Evolutionary conservation across 805 yeast genomes (phyloP), one percentile per base, ranked within the genome.

Genomic region (Lipomyces mesembrius): DNA sequence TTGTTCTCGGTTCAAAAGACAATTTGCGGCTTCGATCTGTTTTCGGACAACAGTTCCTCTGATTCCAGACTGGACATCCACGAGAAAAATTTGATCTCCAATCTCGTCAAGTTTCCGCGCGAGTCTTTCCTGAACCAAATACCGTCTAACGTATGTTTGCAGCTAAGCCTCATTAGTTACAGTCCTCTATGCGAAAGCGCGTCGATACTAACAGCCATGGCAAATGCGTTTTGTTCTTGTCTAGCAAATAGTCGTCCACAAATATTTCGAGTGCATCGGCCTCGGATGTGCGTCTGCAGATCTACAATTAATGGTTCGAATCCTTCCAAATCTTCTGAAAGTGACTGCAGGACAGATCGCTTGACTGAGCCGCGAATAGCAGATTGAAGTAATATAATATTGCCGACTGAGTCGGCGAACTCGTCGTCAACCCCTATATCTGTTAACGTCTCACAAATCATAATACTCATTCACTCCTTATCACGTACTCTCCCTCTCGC

Each of bases 11-110:
- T 60, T 29, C 3, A 72, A 62, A 35, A 52, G 39, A 11, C 60
- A 60, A 27, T 66, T 59, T 14, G 57, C 27, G 11, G 29, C 29
- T 22, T 60, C 46, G 22, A 68, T 25, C 27, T 61, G 53, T 29
- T 22, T 58, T 9, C 80, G 72, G 2, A 65, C 64, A 1, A 72
- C n/a, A 1, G 68, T 72, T 12, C 89, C 93, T 68, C 90, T 82
- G 1, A 83, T 67, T 1, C 78, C 54, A 46, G 76, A 60, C 59
- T 76, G 78, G 20, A 75, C 55, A 8, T 61, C 25, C 14, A 46
- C n/a, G 14, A 57, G 27, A 14, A 35, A 8, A 5, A 20, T 7
- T 3, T 25, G 34, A 57, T 64, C 11, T 83, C 74, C 76, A 7
- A 74, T 74, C 4, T 63, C 72, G 51, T 74, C 78, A 17, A 78